Conservation (phyloP, 2,329 filamentous ascomycete species). For the Aspergillus intermedius region DNA sequence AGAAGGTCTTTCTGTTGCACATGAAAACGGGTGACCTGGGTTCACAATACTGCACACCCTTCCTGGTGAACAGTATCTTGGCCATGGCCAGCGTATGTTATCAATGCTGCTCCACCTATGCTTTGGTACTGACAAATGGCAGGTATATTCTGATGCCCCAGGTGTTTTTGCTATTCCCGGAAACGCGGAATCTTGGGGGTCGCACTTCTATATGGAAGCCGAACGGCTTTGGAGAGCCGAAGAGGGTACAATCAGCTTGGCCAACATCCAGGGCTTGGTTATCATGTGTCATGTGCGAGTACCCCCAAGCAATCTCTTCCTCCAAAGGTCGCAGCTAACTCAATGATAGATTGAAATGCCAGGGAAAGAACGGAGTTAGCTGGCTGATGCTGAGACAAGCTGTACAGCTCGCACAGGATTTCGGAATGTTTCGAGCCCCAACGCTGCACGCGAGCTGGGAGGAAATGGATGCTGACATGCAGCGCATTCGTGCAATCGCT, state of each 20-base stretch:
- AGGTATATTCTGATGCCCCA: slow-evolving; percentile 33
- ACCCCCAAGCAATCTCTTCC: neutral
- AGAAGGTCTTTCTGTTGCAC: slow-evolving; percentile 62
- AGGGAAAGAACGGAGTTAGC: slow-evolving; percentile 19
- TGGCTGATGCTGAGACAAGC: slow-evolving; percentile 30
- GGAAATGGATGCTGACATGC: slow-evolving; percentile 10
- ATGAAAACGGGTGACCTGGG: slow-evolving; percentile 31
- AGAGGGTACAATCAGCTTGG: slow-evolving; percentile 24
- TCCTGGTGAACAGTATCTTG: slow-evolving; percentile 83
- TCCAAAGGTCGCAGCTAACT: neutral
- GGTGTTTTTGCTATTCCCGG: slow-evolving; percentile 21
- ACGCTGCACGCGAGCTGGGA: slow-evolving; percentile 6
- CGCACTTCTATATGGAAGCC: slow-evolving; percentile 31
- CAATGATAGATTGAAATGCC: slow-evolving; percentile 18
- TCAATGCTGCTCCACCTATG: neutral
- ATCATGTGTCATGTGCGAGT: slow-evolving; percentile 29
- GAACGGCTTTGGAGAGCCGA: slow-evolving; percentile 31
- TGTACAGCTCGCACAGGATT: slow-evolving; percentile 25
- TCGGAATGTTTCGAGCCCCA: slow-evolving; percentile 20
- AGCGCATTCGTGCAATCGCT: slow-evolving; percentile 18
- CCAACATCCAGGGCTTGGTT: slow-evolving; percentile 31
- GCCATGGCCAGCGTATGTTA: slow-evolving; percentile 43
- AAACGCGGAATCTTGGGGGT: slow-evolving; percentile 25
- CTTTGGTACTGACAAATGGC: slow-evolving; percentile 6
- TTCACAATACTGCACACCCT: slow-evolving; percentile 70